Percentiles rank a stretch among this genome's conserved stretches.
These are phyloP conservation scores for Claviceps pazoutovae DNA, from an alignment of 2,329 filamentous ascomycete species.

Conservation along the genomic window DNA sequence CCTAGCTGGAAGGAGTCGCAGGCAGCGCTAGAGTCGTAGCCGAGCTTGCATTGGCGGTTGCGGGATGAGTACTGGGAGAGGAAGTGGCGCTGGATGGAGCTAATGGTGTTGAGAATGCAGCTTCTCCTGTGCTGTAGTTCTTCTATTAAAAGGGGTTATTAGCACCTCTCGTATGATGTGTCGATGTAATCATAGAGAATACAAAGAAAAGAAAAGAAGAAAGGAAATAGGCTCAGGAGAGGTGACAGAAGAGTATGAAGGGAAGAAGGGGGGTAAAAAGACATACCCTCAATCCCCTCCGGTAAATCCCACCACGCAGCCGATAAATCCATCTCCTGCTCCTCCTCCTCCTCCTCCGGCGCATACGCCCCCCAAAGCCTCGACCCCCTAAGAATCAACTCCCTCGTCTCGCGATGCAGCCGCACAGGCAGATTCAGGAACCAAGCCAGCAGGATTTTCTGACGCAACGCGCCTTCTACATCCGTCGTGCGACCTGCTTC, in stretches of 20 bases:
- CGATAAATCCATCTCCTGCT: slow-evolving; percentile 4
- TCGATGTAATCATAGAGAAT: too few relatives aligned
- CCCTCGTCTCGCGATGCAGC: slow-evolving; percentile 47
- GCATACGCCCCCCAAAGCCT: slow-evolving; percentile 36
- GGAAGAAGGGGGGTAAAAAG: neutral
- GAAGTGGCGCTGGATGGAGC: slow-evolving; percentile 56
- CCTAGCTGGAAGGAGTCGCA: slow-evolving; percentile 71
- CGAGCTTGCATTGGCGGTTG: slow-evolving; percentile 54
- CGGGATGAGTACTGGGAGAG: slow-evolving; percentile 53
- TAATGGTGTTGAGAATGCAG: slow-evolving; percentile 53
- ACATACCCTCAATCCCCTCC: slow-evolving; percentile 48
- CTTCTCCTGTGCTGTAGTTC: slow-evolving; percentile 54
- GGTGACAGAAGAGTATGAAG: neutral
- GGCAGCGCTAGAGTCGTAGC: slow-evolving; percentile 57
- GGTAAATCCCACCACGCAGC: slow-evolving; percentile 63
- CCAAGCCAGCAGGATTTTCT: slow-evolving; percentile 55
- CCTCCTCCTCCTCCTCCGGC: slow-evolving; percentile 14
- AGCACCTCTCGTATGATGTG: neutral
- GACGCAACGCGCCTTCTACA: slow-evolving; percentile 52
- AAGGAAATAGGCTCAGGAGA: too few relatives aligned
- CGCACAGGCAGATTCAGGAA: slow-evolving; percentile 48
- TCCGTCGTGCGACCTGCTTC: slow-evolving; percentile 26
- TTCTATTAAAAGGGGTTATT: slow-evolving; percentile 24
- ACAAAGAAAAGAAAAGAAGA: too few relatives aligned
- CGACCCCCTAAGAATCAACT: slow-evolving; percentile 54